These are phyloP conservation scores for Talaromyces liani DNA, from an alignment of 495 filamentous ascomycete genomes.

Conservation along the genomic window DNA sequence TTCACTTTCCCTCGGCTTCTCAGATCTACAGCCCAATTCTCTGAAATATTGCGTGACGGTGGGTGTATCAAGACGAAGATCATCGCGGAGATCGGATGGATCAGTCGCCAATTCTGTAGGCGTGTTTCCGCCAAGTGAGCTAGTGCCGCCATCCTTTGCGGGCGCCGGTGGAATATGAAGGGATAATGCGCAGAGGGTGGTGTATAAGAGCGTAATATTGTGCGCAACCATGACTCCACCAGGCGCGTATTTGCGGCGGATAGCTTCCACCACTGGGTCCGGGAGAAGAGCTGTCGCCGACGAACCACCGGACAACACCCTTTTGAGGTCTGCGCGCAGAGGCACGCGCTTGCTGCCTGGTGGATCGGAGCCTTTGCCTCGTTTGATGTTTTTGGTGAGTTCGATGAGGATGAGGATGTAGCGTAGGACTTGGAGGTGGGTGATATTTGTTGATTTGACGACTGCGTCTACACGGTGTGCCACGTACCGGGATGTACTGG, in stretches of 20 bases:
- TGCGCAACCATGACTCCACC: conserved; percentile 48
- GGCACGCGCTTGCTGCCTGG: conserved; percentile 33
- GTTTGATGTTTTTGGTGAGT: conserved; percentile 48
- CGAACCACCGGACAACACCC: conserved; percentile 23
- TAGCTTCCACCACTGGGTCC: conserved; percentile 57
- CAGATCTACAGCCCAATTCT: conserved; percentile 66
- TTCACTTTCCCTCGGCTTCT: conserved; percentile 35
- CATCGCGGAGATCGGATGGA: conserved; percentile 64
- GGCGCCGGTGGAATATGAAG: conserved; percentile 42
- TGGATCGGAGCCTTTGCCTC: conserved; percentile 12
- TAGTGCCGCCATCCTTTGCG: conserved; percentile 34
- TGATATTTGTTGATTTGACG: conserved; percentile 46
- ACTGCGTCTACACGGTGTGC: conserved; percentile 51
- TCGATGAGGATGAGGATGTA: conserved; percentile 55
- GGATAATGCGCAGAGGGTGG: conserved; percentile 59
- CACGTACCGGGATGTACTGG: conserved; percentile 58
- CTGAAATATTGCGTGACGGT: conserved; percentile 57
- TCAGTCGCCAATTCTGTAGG: conserved; percentile 76
- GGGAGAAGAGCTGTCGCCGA: conserved; percentile 29
- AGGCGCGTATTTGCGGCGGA: conserved; percentile 64
- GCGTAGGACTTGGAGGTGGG: conserved; percentile 50
- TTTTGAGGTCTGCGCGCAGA: conserved; percentile 32
- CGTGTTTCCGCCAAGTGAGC: conserved; percentile 41
- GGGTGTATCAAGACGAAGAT: conserved; percentile 66
- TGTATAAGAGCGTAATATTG: conserved; percentile 56